These are phyloP conservation scores for Lactifluus echinatus DNA, from an alignment of 768 basidiomycete species.

Conservation along the genomic window DNA sequence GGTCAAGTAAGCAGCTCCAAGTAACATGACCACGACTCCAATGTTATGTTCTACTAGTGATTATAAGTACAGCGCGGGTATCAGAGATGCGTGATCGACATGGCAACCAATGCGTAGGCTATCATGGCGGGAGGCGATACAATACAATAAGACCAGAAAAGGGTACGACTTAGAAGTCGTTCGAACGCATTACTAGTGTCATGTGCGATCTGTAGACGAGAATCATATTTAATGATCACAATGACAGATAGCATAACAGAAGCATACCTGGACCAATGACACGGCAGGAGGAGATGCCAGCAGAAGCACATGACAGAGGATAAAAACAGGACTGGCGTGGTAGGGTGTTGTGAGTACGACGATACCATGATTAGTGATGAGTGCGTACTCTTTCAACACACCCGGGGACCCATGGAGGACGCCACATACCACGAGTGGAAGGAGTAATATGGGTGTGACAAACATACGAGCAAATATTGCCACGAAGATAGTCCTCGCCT, in stretches of 20 bases:
- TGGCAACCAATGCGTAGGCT: slow-evolving; percentile 63
- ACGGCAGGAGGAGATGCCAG: slow-evolving; percentile 77
- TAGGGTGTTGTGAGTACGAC: slow-evolving; percentile 1
- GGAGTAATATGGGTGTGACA: slow-evolving; percentile 64
- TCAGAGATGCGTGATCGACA: slow-evolving; percentile 51
- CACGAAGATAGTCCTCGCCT: slow-evolving; percentile 73
- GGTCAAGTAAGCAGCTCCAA: too few relatives aligned
- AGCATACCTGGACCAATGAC: slow-evolving; percentile 49
- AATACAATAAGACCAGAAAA: slow-evolving; percentile 89
- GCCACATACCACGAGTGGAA: slow-evolving; percentile 65
- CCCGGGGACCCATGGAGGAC: slow-evolving; percentile 48
- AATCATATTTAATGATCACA: slow-evolving; percentile 28
- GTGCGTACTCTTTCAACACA: slow-evolving; percentile 69
- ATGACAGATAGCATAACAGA: slow-evolving; percentile 1
- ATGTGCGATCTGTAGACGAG: slow-evolving; percentile 57
- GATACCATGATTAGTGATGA: not conserved
- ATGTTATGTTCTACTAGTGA: too few relatives aligned
- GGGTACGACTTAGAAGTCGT: slow-evolving; percentile 79
- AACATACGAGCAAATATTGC: slow-evolving; percentile 84
- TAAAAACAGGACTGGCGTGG: slow-evolving; percentile 64
- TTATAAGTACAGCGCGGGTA: too few relatives aligned
- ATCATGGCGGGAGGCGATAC: slow-evolving; percentile 84
- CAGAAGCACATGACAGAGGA: slow-evolving; percentile 79
- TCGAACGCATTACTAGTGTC: slow-evolving; percentile 86
- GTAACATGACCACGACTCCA: too few relatives aligned